Base-by-base conservation (phyloP, 306 rosid genomes). In the Cyamopsis tetragonoloba region DNA sequence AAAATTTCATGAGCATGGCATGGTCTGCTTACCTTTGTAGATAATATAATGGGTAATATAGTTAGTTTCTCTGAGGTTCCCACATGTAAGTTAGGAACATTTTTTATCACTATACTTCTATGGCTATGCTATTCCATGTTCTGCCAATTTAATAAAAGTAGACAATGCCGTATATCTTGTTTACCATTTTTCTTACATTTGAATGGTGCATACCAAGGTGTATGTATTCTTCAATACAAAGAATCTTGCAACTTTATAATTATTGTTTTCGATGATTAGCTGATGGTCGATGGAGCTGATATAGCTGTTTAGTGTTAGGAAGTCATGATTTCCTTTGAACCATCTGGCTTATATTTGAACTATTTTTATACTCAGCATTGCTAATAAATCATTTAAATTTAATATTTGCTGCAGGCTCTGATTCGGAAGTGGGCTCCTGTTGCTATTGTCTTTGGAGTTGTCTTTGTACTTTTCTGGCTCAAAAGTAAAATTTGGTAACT, bases 351-450 rank as follows among this genome's bases (percentile, higher is more conserved):
- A 41, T 63, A 60, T 71, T 41, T 71, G 18, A n/a, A 15, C 65
- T 70, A 8, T 51, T 6, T 10, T 54, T 38, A 22, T 66, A 54
- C 22, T 23, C 12, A 13, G 48, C 19, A 48, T 72, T 48, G 13
- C 1, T 54, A 38, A 44, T 46, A 8, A 66, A 71, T 71, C 67
- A 81, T 62, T 69, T 48, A 2, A 76, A 63, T 64, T 6, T 22
- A 61, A 37, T 67, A 37, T 70, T 78, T 27, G 51, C 34, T 80
- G 76, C 68, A 93, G 98, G 98, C 97, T 54, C 75, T 93, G 60
- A 89, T 93, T 68, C 87, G 88, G 46, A 93, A 93, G 85, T 86
- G 93, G 93, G 98, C 96, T 2, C 98, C 98, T n/a, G 93, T 89
- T 76, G 93, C 98, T 42, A 87, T 93, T 70, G 99, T 95, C 57